phyloP scores from a whole-genome alignment of 495 filamentous ascomycete species.

The Neurospora pannonica region DNA sequence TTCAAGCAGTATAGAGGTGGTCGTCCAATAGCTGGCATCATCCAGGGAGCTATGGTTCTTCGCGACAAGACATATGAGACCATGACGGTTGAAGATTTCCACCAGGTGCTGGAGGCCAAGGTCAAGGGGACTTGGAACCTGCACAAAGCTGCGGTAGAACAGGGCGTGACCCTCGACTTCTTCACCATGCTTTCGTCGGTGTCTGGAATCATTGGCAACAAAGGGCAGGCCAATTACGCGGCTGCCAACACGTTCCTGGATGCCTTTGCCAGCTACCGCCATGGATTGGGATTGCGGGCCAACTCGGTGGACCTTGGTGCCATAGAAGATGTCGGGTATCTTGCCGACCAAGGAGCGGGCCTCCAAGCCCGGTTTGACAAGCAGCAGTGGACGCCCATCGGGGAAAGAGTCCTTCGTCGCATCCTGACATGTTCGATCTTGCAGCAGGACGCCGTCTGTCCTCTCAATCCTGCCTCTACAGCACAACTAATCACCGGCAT shows the following conservation, averaged over 20 bases:
- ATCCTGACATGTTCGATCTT: conserved; percentile 25
- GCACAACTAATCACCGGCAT: conserved; percentile 23
- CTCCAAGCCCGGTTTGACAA: conserved; percentile 10
- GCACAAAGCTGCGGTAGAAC: conserved; percentile 24
- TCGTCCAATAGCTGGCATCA: conserved; percentile 30
- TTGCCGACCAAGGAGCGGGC: conserved; percentile 11
- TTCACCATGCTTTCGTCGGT: conserved; percentile 42
- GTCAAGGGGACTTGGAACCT: conserved; percentile 30
- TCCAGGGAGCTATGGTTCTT: conserved; percentile 39
- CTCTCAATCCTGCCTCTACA: background rate
- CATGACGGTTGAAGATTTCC: conserved; percentile 22
- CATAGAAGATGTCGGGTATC: conserved; percentile 20
- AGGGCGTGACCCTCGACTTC: conserved; percentile 41
- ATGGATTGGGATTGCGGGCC: conserved; percentile 10
- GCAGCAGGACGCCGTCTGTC: conserved; percentile 12
- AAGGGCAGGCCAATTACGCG: conserved; percentile 49
- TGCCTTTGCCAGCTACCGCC: conserved; percentile 22
- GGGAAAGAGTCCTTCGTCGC: conserved; percentile 20
- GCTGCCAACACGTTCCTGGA: conserved; percentile 52
- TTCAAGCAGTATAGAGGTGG: background rate
- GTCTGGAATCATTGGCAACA: conserved; percentile 37
- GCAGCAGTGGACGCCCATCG: conserved; percentile 20
- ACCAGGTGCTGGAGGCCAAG: conserved; percentile 32
- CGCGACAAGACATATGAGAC: conserved; percentile 30
- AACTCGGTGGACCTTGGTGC: conserved; percentile 17